phyloP scores from a whole-genome alignment of 176 grass and related monocot species.

The Carex scoparia region DNA sequence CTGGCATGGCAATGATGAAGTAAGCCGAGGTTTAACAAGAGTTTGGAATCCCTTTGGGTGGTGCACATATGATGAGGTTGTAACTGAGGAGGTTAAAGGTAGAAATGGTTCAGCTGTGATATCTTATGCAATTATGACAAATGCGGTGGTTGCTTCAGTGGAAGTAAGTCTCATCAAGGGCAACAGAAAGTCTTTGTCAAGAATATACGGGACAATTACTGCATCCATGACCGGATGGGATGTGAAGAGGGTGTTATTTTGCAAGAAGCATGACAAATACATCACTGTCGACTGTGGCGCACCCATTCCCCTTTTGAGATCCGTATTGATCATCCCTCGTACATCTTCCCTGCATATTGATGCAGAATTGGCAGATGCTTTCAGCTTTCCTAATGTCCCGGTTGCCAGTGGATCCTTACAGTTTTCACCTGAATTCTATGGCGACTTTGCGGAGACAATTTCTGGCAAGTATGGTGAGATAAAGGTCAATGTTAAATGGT shows the following conservation, averaged over 20 bases:
- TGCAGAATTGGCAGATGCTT: background rate
- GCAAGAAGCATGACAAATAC: background rate
- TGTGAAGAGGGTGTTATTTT: background rate
- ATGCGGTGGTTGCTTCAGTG: background rate
- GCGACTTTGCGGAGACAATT: background rate
- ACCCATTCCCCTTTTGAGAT: background rate
- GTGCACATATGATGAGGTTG: background rate
- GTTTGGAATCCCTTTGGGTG: background rate
- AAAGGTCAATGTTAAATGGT: background rate
- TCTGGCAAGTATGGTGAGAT: slow-evolving; percentile 2
- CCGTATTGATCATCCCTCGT: background rate
- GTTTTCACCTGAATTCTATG: background rate
- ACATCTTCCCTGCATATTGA: background rate
- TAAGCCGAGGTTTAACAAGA: background rate
- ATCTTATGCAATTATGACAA: background rate
- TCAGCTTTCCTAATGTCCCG: background rate
- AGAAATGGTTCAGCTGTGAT: background rate
- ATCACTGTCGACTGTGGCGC: background rate
- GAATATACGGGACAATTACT: background rate
- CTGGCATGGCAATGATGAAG: background rate
- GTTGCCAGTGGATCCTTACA: background rate
- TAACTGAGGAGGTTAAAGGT: background rate
- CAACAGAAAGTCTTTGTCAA: background rate
- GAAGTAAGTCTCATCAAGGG: background rate
- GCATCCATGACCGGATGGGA: background rate